Conservation (phyloP, 345 rosid genomes). For the Limnanthes douglasii region DNA sequence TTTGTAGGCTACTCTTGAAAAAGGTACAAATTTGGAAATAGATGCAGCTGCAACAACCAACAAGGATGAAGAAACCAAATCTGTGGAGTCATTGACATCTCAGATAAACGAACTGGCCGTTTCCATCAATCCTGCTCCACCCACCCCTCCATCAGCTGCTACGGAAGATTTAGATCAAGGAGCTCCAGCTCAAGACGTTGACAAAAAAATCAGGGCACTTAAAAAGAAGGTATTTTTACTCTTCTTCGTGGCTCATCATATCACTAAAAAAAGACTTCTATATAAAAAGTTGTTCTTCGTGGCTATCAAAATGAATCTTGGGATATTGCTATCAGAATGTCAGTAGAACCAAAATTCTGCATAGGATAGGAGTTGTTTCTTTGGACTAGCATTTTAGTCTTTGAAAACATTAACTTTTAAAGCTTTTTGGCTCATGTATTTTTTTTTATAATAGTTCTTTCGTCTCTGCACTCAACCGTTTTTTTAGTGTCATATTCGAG, state of each 20-base stretch:
- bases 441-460: no score
- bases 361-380: no score
- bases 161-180: conserved; percentile 20
- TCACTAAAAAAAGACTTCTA: background rate
- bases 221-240: conserved; percentile 65
- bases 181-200: conserved; percentile 38
- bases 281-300: background rate
- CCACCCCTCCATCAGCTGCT: conserved; percentile 17
- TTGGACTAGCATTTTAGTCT: no score
- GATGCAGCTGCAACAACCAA: conserved; percentile 19
- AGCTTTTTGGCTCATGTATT: no score
- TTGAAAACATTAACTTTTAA: no score
- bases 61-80: conserved; percentile 31
- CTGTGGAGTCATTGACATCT: conserved; percentile 44
- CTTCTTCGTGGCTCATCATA: conserved; percentile 2
- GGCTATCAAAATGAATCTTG: background rate
- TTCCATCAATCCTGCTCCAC: conserved; percentile 27
- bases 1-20: conserved; percentile 62
- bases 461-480: no score
- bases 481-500: no score
- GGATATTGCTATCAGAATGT: background rate
- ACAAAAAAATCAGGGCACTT: conserved; percentile 74
- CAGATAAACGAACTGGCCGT: conserved; percentile 47
- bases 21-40: conserved; percentile 34
- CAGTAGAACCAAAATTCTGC: no score